Percentiles rank a stretch among this genome's conserved stretches.
Evolutionary conservation across 495 filamentous ascomycete genomes (phyloP).

Genomic region (Articulospora tetracladia): DNA sequence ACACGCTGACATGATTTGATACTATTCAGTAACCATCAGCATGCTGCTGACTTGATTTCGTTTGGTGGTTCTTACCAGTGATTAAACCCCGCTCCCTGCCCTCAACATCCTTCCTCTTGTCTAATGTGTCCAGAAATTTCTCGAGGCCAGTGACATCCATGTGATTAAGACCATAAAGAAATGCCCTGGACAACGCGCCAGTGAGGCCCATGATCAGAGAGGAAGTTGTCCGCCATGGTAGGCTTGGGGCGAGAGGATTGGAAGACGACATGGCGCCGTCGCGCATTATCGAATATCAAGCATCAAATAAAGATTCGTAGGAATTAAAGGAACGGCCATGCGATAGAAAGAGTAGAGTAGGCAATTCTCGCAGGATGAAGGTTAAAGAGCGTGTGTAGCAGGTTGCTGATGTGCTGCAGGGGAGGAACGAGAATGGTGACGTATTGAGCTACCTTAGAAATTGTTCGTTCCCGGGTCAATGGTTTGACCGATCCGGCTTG

Average conservation of each 20-base stretch:
- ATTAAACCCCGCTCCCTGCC: constrained; percentile 72
- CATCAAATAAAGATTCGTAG: constrained; percentile 4
- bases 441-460: background rate
- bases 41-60: too few relatives aligned
- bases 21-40: constrained; percentile 45
- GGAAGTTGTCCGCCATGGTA: constrained; percentile 51
- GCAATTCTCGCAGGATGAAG: too few relatives aligned
- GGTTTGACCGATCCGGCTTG: too few relatives aligned
- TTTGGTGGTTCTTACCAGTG: constrained; percentile 56
- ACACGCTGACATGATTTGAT: constrained; percentile 95
- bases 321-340: background rate
- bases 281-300: constrained; percentile 13
- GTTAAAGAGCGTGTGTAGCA: background rate
- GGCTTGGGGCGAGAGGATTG: constrained; percentile 34
- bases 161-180: constrained; percentile 46
- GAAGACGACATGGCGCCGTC: constrained; percentile 19
- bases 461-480: too few relatives aligned
- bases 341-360: constrained; percentile 7
- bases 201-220: constrained; percentile 50
- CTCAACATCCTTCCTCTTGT: constrained; percentile 64
- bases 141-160: constrained; percentile 69
- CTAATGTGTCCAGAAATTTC: constrained; percentile 69
- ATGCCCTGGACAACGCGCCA: constrained; percentile 35
- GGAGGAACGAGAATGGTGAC: background rate
- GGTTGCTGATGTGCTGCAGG: too few relatives aligned